Conservation (phyloP, 164 flowering plant species). For the Warburgia ugandensis region DNA sequence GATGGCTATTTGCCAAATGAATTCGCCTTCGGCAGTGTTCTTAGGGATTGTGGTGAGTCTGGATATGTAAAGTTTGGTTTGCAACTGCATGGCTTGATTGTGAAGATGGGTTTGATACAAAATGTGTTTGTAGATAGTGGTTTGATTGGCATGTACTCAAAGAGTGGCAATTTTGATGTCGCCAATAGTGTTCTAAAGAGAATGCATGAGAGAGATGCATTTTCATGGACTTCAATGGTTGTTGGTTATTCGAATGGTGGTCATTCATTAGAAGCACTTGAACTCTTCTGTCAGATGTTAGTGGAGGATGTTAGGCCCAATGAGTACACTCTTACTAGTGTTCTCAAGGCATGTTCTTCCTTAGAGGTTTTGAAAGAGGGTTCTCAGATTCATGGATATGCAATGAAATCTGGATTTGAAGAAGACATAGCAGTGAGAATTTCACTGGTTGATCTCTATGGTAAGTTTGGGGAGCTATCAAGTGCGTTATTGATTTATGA, state of each 20-base stretch:
- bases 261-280: conserved; percentile 7
- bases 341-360: conserved; percentile 15
- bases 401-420: conserved; percentile 10
- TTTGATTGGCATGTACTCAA: conserved; percentile 11
- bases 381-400: conserved; percentile 12
- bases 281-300: conserved; percentile 8
- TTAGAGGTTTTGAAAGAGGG: conserved; percentile 11
- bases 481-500: conserved; percentile 9
- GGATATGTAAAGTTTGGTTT: conserved; percentile 3
- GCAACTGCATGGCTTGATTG: conserved; percentile 12
- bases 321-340: conserved; percentile 14
- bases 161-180: conserved; percentile 5
- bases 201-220: conserved; percentile 11
- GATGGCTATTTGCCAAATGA: conserved; percentile 13
- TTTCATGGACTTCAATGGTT: conserved; percentile 15
- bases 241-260: conserved; percentile 8
- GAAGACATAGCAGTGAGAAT: conserved; percentile 4
- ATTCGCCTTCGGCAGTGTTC: conserved; percentile 12
- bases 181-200: conserved; percentile 4
- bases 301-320: conserved; percentile 10
- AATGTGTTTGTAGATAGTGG: conserved; percentile 12
- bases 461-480: conserved; percentile 8
- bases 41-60: conserved; percentile 11
- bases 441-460: conserved; percentile 11
- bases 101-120: conserved; percentile 8